A percentile compares a stretch with the other conserved stretches of the same genome.
Conservation (phyloP, 129 eudicot species). For the Glebionis coronaria region DNA sequence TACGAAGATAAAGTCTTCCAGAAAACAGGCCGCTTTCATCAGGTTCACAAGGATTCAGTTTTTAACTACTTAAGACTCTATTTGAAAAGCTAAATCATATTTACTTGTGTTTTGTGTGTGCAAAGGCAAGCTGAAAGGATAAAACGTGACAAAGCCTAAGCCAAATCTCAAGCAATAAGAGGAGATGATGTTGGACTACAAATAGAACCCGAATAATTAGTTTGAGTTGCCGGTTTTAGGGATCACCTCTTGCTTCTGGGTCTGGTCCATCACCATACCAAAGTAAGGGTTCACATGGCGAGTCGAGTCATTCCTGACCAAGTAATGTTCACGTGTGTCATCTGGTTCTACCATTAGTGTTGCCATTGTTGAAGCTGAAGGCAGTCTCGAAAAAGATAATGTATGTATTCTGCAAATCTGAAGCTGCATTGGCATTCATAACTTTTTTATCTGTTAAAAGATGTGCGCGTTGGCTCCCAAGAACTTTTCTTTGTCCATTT, state of each 20-base stretch:
- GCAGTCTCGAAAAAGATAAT: constrained; percentile 59
- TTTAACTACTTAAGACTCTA: not conserved
- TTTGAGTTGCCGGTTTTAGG: constrained; percentile 86
- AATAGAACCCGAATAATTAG: constrained; percentile 63
- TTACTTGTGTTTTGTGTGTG: constrained; percentile 6
- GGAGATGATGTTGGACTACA: constrained; percentile 87
- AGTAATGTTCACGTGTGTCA: constrained; percentile 55
- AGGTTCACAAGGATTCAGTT: constrained; percentile 34
- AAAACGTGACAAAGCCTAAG: constrained; percentile 79
- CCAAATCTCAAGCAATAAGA: constrained; percentile 53
- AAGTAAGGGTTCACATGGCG: constrained; percentile 32
- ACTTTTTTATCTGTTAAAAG: too few species aligned
- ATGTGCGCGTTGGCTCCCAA: too few species aligned
- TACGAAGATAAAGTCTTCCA: constrained; percentile 85
- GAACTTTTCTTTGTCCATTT: too few species aligned
- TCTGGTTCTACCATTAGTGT: constrained; percentile 78
- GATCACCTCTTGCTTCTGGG: constrained; percentile 97
- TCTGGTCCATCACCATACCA: constrained; percentile 81
- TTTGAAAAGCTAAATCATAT: constrained; percentile 21
- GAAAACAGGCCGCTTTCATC: constrained; percentile 82
- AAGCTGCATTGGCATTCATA: too few species aligned
- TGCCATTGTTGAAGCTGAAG: constrained; percentile 93
- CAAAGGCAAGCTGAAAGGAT: constrained; percentile 93
- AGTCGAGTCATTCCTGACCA: constrained; percentile 31
- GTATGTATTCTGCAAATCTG: constrained; percentile 39